Percentiles rank a stretch among this genome's conserved stretches.
Conservation (phyloP, 305 asterid species). For the Fraxinus albicans region DNA sequence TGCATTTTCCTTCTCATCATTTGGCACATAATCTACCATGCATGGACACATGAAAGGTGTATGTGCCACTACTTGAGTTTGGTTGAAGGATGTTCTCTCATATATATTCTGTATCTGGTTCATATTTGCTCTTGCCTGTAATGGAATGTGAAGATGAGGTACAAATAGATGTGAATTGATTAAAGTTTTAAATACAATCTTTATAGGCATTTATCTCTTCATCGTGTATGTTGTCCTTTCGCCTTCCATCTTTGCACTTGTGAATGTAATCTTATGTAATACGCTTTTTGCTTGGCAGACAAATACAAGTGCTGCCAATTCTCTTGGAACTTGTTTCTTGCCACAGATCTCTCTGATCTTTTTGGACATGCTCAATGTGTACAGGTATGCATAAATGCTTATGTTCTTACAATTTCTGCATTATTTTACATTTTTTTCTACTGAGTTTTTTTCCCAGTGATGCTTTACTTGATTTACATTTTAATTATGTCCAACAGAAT, state of each 20-base stretch:
- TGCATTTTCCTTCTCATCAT: not conserved
- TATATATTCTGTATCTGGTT: not conserved
- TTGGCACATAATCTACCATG: not conserved
- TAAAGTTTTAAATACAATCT: not conserved
- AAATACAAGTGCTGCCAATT: slow-evolving; percentile 87
- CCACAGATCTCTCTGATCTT: slow-evolving; percentile 82
- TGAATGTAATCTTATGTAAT: not conserved
- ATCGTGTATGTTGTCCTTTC: not conserved
- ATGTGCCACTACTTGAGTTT: not conserved
- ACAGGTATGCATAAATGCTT: slow-evolving; percentile 50
- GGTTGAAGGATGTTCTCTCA: slow-evolving; percentile 1
- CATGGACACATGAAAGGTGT: not conserved
- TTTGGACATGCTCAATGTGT: slow-evolving; percentile 98
- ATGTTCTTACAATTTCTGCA: not conserved
- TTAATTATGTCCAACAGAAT: slow-evolving; percentile 58
- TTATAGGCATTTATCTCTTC: not conserved
- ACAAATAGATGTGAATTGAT: not conserved
- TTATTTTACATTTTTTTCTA: not conserved
- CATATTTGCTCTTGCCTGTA: not conserved
- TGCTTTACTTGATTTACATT: slow-evolving; percentile 12
- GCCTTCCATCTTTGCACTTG: slow-evolving; percentile 6
- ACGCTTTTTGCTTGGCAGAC: slow-evolving; percentile 56
- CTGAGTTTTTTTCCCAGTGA: not conserved
- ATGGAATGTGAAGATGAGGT: not conserved
- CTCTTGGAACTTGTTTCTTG: slow-evolving; percentile 88